Percentiles rank a stretch among this genome's conserved stretches.
phyloP scores from a whole-genome alignment of 768 basidiomycete species.

The Gymnopilus dilepis region DNA sequence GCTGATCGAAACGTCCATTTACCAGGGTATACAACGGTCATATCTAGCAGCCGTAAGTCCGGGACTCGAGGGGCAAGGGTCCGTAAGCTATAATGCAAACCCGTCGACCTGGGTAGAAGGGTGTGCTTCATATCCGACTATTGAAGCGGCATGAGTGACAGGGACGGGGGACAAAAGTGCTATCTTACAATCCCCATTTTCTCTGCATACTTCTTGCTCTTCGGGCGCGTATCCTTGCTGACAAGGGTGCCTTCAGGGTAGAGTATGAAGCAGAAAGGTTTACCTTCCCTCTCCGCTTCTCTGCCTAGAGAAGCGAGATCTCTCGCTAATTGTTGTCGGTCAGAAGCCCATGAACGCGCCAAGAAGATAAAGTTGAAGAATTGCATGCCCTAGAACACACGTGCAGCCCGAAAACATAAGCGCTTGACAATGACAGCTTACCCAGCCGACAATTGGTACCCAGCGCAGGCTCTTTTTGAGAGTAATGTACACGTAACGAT shows the following conservation, averaged over 20 bases:
- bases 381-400: conserved; percentile 77
- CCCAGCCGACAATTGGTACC: conserved; percentile 90
- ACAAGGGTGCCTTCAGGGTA: conserved; percentile 98
- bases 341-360: conserved; percentile 88
- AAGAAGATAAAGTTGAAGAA: conserved; percentile 95
- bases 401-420: conserved; percentile 6
- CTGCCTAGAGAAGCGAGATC: conserved; percentile 73
- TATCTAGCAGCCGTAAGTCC: conserved; percentile 81
- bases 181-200: conserved; percentile 86
- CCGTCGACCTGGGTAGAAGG: conserved; percentile 93
- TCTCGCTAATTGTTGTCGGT: conserved; percentile 67
- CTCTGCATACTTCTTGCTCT: conserved; percentile 87
- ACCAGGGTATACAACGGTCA: conserved; percentile 94
- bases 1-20: conserved; percentile 20
- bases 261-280: conserved; percentile 80
- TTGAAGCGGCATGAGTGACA: not conserved
- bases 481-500: conserved; percentile 84
- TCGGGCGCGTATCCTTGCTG: conserved; percentile 82
- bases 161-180: not conserved
- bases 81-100: conserved; percentile 83
- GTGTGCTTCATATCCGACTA: conserved; percentile 81
- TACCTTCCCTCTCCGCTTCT: conserved; percentile 68
- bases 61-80: conserved; percentile 81
- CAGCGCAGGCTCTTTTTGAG: conserved; percentile 88
- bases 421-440: conserved; percentile 38